A percentile compares a stretch with the other conserved stretches of the same genome.
These are phyloP conservation scores for Polygonum aviculare DNA, from an alignment of 148 eudicot genomes.

Conservation along the genomic window DNA sequence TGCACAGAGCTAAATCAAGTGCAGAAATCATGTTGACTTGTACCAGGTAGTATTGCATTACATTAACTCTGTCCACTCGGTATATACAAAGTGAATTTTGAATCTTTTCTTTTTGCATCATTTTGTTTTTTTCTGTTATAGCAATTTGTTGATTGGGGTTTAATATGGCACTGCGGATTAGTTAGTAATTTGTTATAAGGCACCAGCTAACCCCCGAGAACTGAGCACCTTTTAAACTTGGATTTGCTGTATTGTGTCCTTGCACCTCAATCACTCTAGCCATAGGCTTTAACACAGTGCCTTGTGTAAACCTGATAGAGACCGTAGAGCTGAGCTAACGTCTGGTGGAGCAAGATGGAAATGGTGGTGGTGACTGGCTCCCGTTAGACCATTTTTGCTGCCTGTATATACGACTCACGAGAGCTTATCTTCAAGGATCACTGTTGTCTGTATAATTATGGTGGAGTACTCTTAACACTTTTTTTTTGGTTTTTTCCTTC, in stretches of 20 bases:
- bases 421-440: not conserved
- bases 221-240: too few species aligned
- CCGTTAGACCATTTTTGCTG: not conserved
- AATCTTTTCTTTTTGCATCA: not conserved
- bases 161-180: not conserved
- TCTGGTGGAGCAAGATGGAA: not conserved
- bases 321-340: not conserved
- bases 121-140: not conserved
- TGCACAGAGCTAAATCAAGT: conserved; percentile 12
- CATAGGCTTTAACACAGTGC: not conserved
- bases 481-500: too few species aligned
- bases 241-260: not conserved
- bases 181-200: not conserved
- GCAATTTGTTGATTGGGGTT: not conserved
- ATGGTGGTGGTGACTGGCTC: not conserved
- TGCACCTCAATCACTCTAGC: not conserved
- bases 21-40: not conserved
- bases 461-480: not conserved
- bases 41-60: not conserved
- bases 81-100: not conserved
- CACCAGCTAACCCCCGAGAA: too few species aligned
- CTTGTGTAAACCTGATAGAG: not conserved
- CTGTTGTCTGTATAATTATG: not conserved
- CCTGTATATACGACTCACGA: not conserved
- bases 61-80: not conserved